Conservation (phyloP, 2,329 filamentous ascomycete genomes). For the Aspergillus fumigatus region DNA sequence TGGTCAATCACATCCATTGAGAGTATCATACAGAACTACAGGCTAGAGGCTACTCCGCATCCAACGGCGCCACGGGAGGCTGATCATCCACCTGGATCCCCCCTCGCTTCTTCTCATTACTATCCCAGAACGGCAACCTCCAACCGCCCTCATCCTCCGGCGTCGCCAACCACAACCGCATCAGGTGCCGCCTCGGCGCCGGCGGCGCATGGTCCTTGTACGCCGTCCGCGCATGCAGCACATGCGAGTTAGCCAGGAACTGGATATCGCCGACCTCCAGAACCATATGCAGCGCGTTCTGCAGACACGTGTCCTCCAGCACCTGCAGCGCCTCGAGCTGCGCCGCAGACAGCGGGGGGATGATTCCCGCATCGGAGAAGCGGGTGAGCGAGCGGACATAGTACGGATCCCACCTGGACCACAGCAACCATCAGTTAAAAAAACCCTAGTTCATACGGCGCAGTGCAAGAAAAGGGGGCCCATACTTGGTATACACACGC, state of each 20-base stretch:
- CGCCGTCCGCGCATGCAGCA: slow-evolving; percentile 74
- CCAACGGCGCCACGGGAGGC: slow-evolving; percentile 67
- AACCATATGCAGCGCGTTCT: slow-evolving; percentile 75
- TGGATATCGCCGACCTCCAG: slow-evolving; percentile 85
- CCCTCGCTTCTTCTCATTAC: slow-evolving; percentile 76
- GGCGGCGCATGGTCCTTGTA: slow-evolving; percentile 70
- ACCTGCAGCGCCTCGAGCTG: slow-evolving; percentile 65
- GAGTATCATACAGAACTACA: background rate
- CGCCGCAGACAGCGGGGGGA: slow-evolving; percentile 65
- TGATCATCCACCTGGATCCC: slow-evolving; percentile 84
- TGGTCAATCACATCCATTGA: background rate
- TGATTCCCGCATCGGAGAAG: slow-evolving; percentile 67
- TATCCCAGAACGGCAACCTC: slow-evolving; percentile 78
- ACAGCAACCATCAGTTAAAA: too few relatives aligned
- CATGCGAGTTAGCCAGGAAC: slow-evolving; percentile 74
- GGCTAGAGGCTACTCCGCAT: slow-evolving; percentile 60
- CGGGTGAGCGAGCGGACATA: slow-evolving; percentile 71
- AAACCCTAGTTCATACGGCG: background rate
- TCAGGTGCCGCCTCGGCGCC: slow-evolving; percentile 68
- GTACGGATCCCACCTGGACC: slow-evolving; percentile 75
- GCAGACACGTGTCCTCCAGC: slow-evolving; percentile 70
- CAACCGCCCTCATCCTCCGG: slow-evolving; percentile 80
- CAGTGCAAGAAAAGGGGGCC: background rate
- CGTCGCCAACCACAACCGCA: slow-evolving; percentile 79
- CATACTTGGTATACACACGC: slow-evolving; percentile 68